Evolutionary conservation across 176 grass and related monocot genomes (phyloP).

Genomic region (Secale cereale): DNA sequence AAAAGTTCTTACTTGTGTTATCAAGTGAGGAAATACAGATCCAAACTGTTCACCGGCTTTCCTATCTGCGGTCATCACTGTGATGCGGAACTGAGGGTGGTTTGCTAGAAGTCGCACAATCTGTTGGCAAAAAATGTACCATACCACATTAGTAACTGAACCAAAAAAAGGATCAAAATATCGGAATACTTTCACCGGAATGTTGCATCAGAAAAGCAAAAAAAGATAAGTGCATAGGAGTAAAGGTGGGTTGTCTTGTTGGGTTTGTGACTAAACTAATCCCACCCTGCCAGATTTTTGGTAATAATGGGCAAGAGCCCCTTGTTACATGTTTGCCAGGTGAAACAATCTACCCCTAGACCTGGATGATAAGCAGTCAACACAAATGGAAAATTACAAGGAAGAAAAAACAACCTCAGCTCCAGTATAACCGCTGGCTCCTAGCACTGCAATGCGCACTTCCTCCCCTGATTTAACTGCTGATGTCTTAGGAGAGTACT

Average conservation of each 20-base stretch:
- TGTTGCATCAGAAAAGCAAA: not conserved
- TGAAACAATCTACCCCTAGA: not conserved
- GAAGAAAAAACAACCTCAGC: slow-evolving; percentile 55
- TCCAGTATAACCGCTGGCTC: slow-evolving; percentile 95
- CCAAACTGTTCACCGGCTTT: slow-evolving; percentile 81
- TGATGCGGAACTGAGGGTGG: slow-evolving; percentile 74
- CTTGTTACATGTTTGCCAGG: not conserved
- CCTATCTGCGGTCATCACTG: slow-evolving; percentile 90
- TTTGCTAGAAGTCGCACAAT: slow-evolving; percentile 81
- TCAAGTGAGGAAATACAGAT: slow-evolving; percentile 95
- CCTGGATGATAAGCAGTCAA: not conserved
- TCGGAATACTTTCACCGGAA: not conserved
- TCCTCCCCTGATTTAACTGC: slow-evolving; percentile 47
- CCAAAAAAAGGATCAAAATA: not conserved
- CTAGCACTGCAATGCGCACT: slow-evolving; percentile 67
- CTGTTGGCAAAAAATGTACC: slow-evolving; percentile 32
- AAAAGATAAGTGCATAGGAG: not conserved
- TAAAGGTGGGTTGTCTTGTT: not conserved
- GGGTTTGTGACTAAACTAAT: not conserved
- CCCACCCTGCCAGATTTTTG: not conserved
- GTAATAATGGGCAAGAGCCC: not conserved
- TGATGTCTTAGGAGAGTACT: slow-evolving; percentile 32
- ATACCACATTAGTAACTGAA: slow-evolving; percentile 2
- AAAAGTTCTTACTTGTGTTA: slow-evolving; percentile 54
- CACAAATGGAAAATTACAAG: not conserved